phyloP scores from a whole-genome alignment of 305 asterid species.

The Rubia tinctorum region DNA sequence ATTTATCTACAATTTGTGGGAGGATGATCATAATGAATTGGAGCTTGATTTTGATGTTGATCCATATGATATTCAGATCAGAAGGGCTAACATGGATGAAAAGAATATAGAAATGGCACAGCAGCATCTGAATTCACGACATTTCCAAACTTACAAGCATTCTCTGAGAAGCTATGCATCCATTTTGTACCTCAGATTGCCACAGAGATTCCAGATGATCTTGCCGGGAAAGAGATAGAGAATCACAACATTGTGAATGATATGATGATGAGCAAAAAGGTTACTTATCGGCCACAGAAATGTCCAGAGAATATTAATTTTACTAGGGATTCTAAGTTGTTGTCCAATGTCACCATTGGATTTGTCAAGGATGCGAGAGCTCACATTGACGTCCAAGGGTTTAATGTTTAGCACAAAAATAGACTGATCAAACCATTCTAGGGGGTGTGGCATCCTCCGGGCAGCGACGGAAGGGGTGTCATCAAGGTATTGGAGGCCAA shows the following conservation, averaged over 20 bases:
- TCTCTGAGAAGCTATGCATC: background rate
- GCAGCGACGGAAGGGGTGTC: background rate
- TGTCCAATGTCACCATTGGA: background rate
- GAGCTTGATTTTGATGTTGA: background rate
- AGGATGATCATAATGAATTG: background rate
- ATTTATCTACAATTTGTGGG: background rate
- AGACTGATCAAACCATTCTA: background rate
- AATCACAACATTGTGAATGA: conserved; percentile 2
- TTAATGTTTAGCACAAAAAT: background rate
- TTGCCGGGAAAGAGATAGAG: background rate
- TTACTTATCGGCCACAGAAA: background rate
- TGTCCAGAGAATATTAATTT: background rate
- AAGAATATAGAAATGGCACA: background rate
- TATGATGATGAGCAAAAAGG: background rate
- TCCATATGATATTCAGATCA: background rate
- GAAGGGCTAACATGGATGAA: background rate
- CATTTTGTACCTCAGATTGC: background rate
- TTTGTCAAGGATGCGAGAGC: background rate
- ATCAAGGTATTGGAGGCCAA: background rate
- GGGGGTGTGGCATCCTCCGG: background rate
- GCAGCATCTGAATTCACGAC: background rate
- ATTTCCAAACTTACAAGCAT: background rate
- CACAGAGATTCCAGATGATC: background rate
- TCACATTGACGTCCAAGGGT: background rate
- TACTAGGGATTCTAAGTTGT: background rate